Base-by-base conservation (phyloP, 805 yeast genomes). In the Komagataella phaffii region DNA sequence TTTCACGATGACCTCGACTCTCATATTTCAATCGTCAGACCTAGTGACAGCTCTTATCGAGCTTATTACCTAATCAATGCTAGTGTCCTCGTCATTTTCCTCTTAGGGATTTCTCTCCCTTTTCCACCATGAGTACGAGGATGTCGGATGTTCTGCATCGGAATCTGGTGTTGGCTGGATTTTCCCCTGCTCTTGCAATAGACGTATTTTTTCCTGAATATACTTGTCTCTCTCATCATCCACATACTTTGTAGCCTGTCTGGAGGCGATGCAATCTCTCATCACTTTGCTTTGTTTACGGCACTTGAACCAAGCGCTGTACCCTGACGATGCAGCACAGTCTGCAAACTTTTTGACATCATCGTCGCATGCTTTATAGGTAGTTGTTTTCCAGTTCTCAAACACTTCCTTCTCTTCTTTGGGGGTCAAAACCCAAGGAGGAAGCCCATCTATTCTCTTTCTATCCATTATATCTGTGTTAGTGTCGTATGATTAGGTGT, bases 371-470 rank as follows among this genome's bases (percentile, higher is more conserved):
- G 68, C 64, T 47, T 76, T 73, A 70, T 85, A 85, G 0, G 91
- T 78, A 59, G 72, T 72, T 53, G 70, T 74, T 63, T 85, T 79
- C 82, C 90, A 80, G 58, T 85, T 76, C 57, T 76, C 80, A 59
- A 85, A 79, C 43, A 84, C 81, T 53, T 80, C 76, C 64, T 80
- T 81, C 61, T 86, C 95, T 62, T 86, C 93, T 55, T 74, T 75
- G 12, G 93, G 91, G 0, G 87, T 77, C 19, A 86, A 68, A 55
- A 84, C 76, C 95, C 95, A 86, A 10, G 77, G 69, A 1, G 95
- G 95, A 24, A 85, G 67, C 7, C 69, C 69, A 1, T 63, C 63
- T 6, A 62, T 60, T 45, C 63, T 58, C 46, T 61, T 59, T 55
- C 63, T 58, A 44, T 63, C 62, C 61, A 59, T 61, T 17, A 17